Conservation (phyloP, 371 early-diverging fungal genomes). For the Homolaphlyctis polyrhiza region DNA sequence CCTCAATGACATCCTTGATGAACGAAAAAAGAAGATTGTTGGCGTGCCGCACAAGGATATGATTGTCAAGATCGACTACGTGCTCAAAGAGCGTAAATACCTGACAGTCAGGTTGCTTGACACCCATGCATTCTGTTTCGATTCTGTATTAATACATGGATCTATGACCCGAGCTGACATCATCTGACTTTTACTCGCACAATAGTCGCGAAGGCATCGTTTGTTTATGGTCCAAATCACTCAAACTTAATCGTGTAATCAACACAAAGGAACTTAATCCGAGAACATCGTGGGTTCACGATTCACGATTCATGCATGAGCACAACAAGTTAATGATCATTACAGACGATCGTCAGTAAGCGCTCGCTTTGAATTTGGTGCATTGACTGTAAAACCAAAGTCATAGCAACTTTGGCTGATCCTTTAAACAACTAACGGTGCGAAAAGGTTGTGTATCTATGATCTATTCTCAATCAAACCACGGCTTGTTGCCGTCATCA, state of each 20-base stretch:
- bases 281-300: conserved; percentile 42
- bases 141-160: no score
- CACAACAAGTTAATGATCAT: conserved; percentile 43
- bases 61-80: conserved; percentile 44
- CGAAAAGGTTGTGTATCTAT: conserved; percentile 38
- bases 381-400: no score
- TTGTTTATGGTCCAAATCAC: conserved; percentile 40
- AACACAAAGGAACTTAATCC: conserved; percentile 38
- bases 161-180: no score
- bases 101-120: conserved; percentile 37
- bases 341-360: conserved; percentile 49
- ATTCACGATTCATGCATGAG: conserved; percentile 44
- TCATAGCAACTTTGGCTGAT: background rate
- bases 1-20: conserved; percentile 38
- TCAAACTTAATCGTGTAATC: conserved; percentile 41
- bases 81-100: conserved; percentile 49
- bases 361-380: no score
- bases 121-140: background rate
- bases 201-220: conserved; percentile 45
- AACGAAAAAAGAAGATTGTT: conserved; percentile 32
- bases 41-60: conserved; percentile 46
- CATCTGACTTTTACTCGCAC: background rate
- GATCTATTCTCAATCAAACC: conserved; percentile 52
- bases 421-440: background rate
- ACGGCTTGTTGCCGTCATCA: conserved; percentile 34